A percentile compares a stretch with the other conserved stretches of the same genome.
phyloP scores from a whole-genome alignment of 495 filamentous ascomycete genomes.

The Xylaria flabelliformis region DNA sequence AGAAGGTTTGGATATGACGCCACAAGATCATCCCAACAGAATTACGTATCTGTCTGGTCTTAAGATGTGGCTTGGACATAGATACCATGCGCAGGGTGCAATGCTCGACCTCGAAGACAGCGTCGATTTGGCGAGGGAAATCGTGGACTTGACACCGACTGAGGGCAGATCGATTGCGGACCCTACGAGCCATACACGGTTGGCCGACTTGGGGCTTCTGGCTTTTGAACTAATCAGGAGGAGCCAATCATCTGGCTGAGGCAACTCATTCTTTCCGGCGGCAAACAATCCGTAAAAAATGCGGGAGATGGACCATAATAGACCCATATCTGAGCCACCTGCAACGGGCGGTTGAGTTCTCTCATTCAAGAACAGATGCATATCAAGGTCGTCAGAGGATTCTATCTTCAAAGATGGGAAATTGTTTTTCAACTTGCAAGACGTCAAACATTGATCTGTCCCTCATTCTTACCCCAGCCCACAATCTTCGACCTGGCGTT shows the following conservation, averaged over 20 bases:
- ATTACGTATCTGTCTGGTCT: neutral
- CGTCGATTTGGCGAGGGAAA: neutral
- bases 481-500: slow-evolving; percentile 94
- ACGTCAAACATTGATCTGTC: slow-evolving; percentile 94
- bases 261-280: neutral
- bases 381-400: too few species aligned
- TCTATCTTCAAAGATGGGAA: too few species aligned
- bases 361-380: too few species aligned
- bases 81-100: neutral
- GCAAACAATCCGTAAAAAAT: neutral
- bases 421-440: slow-evolving; percentile 57
- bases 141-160: neutral
- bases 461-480: slow-evolving; percentile 93
- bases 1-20: neutral
- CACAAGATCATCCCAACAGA: neutral
- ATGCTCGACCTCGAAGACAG: neutral
- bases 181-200: neutral
- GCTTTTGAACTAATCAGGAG: neutral
- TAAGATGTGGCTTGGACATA: neutral
- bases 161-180: neutral
- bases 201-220: neutral
- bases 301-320: neutral
- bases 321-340: too few species aligned
- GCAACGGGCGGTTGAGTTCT: too few species aligned
- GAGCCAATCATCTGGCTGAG: too few species aligned